Percentiles rank a stretch among this genome's conserved stretches.
Conservation (phyloP, 495 filamentous ascomycete genomes). For the Schizothecium vesticola region DNA sequence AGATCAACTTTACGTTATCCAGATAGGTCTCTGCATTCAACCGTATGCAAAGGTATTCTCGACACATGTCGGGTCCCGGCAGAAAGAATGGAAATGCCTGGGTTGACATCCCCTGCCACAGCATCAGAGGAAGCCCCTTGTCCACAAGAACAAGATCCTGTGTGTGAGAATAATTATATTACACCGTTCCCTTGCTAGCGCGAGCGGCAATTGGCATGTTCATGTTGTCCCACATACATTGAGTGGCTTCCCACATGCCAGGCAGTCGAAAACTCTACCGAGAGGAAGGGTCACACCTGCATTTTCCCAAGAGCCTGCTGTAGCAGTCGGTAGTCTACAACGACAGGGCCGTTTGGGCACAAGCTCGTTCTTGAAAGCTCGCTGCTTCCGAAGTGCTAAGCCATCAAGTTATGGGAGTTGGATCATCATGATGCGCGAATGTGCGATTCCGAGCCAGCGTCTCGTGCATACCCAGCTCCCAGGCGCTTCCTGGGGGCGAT, state of each 20-base stretch:
- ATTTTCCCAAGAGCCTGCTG: too few relatives aligned
- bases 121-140: too few relatives aligned
- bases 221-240: neutral
- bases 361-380: neutral
- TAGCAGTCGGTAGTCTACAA: neutral
- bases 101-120: neutral
- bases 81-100: neutral
- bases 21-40: neutral
- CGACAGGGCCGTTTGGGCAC: neutral
- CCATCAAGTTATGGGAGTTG: neutral
- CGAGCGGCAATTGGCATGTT: neutral
- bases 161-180: neutral
- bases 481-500: too few relatives aligned
- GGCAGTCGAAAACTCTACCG: neutral
- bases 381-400: neutral
- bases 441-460: too few relatives aligned
- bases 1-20: neutral
- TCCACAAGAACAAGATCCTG: neutral
- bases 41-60: neutral
- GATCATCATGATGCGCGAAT: too few relatives aligned
- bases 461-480: too few relatives aligned
- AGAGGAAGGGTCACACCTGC: neutral
- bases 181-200: neutral
- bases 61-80: neutral
- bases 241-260: neutral